Evolutionary conservation across 306 rosid species (phyloP).

Genomic region (Cyamopsis tetragonoloba): DNA sequence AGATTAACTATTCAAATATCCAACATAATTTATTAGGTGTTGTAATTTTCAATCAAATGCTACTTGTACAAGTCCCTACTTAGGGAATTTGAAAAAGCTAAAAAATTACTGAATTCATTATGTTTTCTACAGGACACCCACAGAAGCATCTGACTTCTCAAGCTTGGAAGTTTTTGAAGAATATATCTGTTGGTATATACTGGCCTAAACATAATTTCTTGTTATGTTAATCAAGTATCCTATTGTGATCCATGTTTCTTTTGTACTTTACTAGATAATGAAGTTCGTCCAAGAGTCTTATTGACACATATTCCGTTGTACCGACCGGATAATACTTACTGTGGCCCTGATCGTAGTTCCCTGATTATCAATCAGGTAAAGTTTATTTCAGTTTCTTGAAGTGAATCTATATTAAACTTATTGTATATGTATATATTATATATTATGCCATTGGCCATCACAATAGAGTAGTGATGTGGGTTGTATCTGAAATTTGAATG

Average conservation of each 20-base stretch:
- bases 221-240: constrained; percentile 5
- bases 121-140: constrained; percentile 51
- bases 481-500: constrained; percentile 16
- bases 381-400: constrained; percentile 9
- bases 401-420: background rate
- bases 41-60: constrained; percentile 12
- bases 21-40: background rate
- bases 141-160: constrained; percentile 47
- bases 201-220: constrained; percentile 17
- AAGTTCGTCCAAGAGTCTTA: constrained; percentile 57
- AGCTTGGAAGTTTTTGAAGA: constrained; percentile 54
- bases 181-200: constrained; percentile 57
- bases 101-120: constrained; percentile 17
- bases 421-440: too few species aligned
- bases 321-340: constrained; percentile 53
- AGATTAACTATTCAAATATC: background rate
- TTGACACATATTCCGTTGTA: constrained; percentile 78
- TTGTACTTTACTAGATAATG: constrained; percentile 41
- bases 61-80: background rate
- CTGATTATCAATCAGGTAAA: constrained; percentile 70
- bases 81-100: background rate
- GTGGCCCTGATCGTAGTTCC: constrained; percentile 70
- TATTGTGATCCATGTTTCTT: constrained; percentile 14
- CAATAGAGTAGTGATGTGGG: constrained; percentile 3
- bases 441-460: background rate